Evolutionary conservation across 768 basidiomycete species (phyloP), one percentile per base, ranked within the genome.

Genomic region (Psilocybe cubensis): DNA sequence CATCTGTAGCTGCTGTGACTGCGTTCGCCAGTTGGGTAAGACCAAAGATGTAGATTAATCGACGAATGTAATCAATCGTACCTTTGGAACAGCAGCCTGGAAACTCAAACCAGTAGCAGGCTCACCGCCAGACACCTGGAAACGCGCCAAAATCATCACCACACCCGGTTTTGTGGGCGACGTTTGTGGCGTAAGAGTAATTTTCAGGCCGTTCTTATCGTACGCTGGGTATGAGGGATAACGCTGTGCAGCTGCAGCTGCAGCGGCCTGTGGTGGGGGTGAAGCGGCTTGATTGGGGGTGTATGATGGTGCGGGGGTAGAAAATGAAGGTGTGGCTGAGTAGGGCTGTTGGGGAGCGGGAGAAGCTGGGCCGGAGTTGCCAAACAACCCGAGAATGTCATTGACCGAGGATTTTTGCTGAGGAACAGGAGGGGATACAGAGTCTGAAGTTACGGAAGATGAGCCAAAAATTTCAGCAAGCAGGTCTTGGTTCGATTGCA

Each of bases 1-100:
- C 96, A 99, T 99, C 71, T 98, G 96, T 54, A 99, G 72, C 70
- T 97, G 95, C 74, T 97, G 96, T 0, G 95, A 92, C 94, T 98
- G 67, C 2, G 55, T 44, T 55, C 28, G 46, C 35, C 17, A 25
- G 33, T 25, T 45, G 14, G 63, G 25, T 54, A 9, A 24, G 17
- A 57, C 17, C 10, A 27, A 24, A 7, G 7, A 54, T 23, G 25
- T 29, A 10, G 6, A n/a, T 8, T 18, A 52, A 71, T 57, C 44
- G 40, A 41, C 20, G 29, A 1, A 35, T 11, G 17, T 14, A 17
- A 21, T 17, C n/a, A 17, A 24, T 54, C 56, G 24, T 58, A 94
- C 95, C 83, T 94, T 96, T 3, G 96, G 96, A 7, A 99, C 96
- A 7, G 96, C 97, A 38, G 95, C 97, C 70, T 98, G 97, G 79